These are phyloP conservation scores for Mycena polygramma DNA, from an alignment of 768 basidiomycete genomes.

Conservation along the genomic window DNA sequence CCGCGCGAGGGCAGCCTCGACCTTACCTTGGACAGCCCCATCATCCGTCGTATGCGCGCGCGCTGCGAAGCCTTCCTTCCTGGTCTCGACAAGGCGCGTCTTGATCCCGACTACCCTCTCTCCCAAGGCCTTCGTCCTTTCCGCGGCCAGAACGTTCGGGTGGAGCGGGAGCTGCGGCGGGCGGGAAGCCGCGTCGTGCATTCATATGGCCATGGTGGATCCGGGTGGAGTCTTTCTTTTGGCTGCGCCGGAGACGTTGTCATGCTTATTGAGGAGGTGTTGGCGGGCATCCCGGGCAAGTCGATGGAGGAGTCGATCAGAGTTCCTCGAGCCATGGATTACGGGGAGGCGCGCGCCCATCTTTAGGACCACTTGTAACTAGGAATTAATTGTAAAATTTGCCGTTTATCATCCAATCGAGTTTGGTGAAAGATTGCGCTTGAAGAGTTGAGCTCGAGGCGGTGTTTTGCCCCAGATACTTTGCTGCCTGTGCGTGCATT, in stretches of 20 bases:
- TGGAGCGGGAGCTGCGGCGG: constrained; percentile 44
- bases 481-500: too few species aligned
- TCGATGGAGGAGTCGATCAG: not conserved
- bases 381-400: not conserved
- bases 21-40: constrained; percentile 44
- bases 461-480: too few species aligned
- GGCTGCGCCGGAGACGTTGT: constrained; percentile 42
- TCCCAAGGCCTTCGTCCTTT: constrained; percentile 48
- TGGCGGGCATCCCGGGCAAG: not conserved
- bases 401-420: too few species aligned
- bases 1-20: constrained; percentile 42
- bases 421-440: too few species aligned
- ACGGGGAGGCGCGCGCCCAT: not conserved
- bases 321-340: not conserved
- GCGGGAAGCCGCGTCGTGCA: constrained; percentile 43
- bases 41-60: constrained; percentile 47
- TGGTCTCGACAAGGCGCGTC: constrained; percentile 43
- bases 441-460: too few species aligned
- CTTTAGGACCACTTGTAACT: not conserved
- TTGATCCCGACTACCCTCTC: constrained; percentile 43
- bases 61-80: constrained; percentile 47
- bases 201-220: constrained; percentile 46
- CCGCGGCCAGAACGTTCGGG: constrained; percentile 44
- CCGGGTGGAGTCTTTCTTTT: constrained; percentile 43
- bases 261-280: constrained; percentile 27